A percentile compares a stretch with the other conserved stretches of the same genome.
phyloP scores from a whole-genome alignment of 805 yeast genomes.

The Starmera quercuum region DNA sequence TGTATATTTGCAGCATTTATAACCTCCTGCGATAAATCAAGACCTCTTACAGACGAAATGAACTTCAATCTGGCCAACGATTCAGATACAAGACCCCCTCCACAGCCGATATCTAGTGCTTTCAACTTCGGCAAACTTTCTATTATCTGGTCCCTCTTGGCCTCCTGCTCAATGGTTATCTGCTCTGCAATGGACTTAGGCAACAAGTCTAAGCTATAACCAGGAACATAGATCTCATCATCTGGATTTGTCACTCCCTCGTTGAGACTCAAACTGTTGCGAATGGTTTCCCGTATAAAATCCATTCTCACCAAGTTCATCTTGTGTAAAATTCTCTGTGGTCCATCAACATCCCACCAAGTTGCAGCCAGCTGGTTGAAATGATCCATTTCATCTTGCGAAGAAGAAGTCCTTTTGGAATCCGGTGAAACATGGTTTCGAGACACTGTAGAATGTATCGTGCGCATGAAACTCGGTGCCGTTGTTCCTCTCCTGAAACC shows the following conservation, averaged over 20 bases:
- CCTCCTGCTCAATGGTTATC: constrained; percentile 44
- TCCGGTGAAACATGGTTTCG: neutral
- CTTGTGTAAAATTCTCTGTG: constrained; percentile 88
- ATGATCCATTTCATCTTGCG: constrained; percentile 65
- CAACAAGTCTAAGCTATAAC: constrained; percentile 60
- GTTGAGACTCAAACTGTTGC: constrained; percentile 13
- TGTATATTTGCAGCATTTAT: constrained; percentile 73
- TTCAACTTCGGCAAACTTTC: constrained; percentile 24
- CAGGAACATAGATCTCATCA: constrained; percentile 64
- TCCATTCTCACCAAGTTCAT: constrained; percentile 91
- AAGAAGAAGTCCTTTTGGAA: constrained; percentile 27
- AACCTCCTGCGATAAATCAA: constrained; percentile 82
- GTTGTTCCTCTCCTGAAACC: no score
- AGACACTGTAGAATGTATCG: neutral
- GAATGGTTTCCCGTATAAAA: constrained; percentile 62
- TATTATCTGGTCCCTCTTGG: constrained; percentile 30
- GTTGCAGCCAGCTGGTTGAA: constrained; percentile 81
- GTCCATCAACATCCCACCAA: constrained; percentile 98
- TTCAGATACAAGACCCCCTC: constrained; percentile 94
- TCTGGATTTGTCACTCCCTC: constrained; percentile 22
- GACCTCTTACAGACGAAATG: constrained; percentile 61
- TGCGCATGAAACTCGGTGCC: no score
- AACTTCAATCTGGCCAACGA: constrained; percentile 71
- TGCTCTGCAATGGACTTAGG: constrained; percentile 46
- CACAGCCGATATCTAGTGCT: constrained; percentile 91